Conservation (phyloP, 192 early-diverging fungal genomes). For the Obelidium mucronatum region DNA sequence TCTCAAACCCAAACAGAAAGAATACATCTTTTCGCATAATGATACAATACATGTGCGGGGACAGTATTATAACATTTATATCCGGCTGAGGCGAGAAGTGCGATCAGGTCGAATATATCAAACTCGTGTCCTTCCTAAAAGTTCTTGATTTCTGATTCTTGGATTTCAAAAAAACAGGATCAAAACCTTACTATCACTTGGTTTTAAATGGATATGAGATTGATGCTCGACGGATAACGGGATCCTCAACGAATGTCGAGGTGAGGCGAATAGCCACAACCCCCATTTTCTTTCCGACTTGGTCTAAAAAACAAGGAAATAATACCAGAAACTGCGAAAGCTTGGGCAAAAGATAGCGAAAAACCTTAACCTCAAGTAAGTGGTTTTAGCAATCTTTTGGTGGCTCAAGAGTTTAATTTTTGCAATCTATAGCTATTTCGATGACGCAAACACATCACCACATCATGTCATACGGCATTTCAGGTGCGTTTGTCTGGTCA, state of each 20-base stretch:
- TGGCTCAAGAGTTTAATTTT: neutral
- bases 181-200: conserved; percentile 36
- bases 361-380: conserved; percentile 42
- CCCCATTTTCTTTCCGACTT: neutral
- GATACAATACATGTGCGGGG: conserved; percentile 29
- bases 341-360: conserved; percentile 39
- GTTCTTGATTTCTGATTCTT: neutral
- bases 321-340: conserved; percentile 33
- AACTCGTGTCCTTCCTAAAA: no score
- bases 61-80: conserved; percentile 43
- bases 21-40: conserved; percentile 36
- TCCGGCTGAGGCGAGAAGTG: conserved; percentile 36
- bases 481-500: no score
- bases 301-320: neutral
- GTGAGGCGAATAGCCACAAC: conserved; percentile 2
- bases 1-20: conserved; percentile 21
- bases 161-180: conserved; percentile 8
- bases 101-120: conserved; percentile 40
- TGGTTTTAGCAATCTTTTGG: neutral
- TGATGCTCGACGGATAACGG: conserved; percentile 33
- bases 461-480: conserved; percentile 47
- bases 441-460: conserved; percentile 37
- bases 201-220: conserved; percentile 41
- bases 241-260: conserved; percentile 36
- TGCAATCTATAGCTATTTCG: conserved; percentile 28